phyloP scores from a whole-genome alignment of 2,329 filamentous ascomycete species.

The Pestalotiopsis sp. region DNA sequence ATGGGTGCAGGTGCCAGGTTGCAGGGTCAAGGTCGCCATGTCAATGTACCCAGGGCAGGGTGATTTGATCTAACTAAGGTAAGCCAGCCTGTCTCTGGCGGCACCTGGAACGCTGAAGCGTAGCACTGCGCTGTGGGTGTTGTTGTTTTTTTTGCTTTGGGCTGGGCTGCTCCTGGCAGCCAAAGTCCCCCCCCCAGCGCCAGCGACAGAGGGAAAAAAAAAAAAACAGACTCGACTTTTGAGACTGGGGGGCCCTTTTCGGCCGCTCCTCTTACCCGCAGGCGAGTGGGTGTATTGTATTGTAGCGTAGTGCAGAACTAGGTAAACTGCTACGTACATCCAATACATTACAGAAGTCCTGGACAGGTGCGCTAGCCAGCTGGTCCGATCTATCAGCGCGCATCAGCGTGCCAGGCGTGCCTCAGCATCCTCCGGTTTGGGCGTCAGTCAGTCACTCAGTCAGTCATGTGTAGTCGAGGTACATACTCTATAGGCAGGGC shows the following conservation, averaged over 20 bases:
- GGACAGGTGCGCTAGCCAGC: neutral
- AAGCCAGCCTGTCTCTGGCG: neutral
- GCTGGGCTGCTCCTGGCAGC: neutral
- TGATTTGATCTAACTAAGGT: neutral
- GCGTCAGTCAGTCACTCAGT: neutral
- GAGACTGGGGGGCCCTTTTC: neutral
- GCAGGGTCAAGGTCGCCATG: neutral
- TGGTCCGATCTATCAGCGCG: neutral
- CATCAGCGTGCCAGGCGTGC: neutral
- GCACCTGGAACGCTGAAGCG: neutral
- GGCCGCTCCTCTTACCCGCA: neutral
- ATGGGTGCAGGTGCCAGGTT: neutral
- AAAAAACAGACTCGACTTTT: neutral
- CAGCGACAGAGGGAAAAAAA: neutral
- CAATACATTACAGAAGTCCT: neutral
- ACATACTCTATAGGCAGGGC: neutral
- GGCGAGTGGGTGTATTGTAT: neutral
- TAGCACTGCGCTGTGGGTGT: neutral
- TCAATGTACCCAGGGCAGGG: neutral
- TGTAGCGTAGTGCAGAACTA: neutral
- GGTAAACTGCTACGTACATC: neutral
- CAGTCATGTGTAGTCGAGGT: neutral
- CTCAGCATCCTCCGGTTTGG: neutral
- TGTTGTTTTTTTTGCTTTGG: too few relatives aligned
- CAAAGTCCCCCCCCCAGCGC: neutral